Evolutionary conservation across 495 filamentous ascomycete species (phyloP).

Genomic region (Lepraria neglecta): DNA sequence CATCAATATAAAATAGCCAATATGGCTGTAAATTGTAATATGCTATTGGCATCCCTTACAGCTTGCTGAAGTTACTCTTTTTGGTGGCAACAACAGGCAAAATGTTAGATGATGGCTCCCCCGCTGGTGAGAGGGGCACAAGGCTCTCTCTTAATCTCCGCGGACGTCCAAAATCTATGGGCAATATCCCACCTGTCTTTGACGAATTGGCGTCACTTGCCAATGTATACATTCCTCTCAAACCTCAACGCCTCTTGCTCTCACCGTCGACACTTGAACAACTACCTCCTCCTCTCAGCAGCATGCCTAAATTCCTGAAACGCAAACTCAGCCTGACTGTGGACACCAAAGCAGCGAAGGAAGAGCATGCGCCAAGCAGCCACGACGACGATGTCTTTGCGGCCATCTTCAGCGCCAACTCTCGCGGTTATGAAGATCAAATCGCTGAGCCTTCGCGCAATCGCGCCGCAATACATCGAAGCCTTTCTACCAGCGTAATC

Average conservation of each 20-base stretch:
- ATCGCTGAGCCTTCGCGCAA: not conserved
- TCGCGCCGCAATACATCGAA: not conserved
- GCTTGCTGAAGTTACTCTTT: no score
- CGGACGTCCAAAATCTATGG: no score
- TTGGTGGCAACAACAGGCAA: no score
- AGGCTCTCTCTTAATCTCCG: no score
- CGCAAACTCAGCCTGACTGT: not conserved
- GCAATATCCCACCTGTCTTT: not conserved
- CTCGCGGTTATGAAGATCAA: not conserved
- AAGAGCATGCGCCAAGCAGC: not conserved
- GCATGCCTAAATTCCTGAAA: not conserved
- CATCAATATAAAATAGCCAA: no score
- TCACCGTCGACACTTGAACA: not conserved
- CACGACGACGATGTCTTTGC: not conserved
- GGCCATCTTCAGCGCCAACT: not conserved
- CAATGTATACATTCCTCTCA: not conserved
- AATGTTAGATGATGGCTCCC: no score
- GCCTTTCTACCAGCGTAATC: not conserved
- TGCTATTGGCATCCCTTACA: no score
- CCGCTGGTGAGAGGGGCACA: no score
- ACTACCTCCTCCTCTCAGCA: not conserved
- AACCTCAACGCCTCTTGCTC: not conserved
- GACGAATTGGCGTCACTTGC: not conserved
- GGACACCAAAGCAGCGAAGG: not conserved
- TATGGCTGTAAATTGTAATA: no score